Conservation (phyloP, 2,329 filamentous ascomycete genomes). For the Diaporthe amygdali region DNA sequence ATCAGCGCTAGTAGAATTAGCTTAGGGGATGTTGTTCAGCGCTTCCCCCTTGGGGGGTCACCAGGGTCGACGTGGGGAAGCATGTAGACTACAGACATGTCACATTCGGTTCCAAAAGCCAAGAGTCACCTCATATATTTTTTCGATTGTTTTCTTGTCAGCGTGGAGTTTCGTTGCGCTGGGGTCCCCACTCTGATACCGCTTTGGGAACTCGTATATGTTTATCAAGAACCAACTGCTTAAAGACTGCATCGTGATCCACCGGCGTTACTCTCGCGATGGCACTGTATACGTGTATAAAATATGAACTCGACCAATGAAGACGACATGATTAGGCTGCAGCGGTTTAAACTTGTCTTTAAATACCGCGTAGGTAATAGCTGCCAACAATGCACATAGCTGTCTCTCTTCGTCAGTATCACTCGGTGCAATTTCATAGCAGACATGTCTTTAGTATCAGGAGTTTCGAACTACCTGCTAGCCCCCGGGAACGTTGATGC, state of each 20-base stretch:
- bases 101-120: background rate
- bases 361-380: background rate
- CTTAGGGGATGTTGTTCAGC: background rate
- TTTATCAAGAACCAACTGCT: background rate
- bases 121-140: background rate
- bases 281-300: background rate
- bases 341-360: background rate
- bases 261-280: background rate
- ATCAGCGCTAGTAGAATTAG: too few relatives aligned
- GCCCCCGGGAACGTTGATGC: background rate
- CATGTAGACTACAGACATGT: background rate
- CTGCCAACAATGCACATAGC: background rate
- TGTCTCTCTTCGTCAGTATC: background rate
- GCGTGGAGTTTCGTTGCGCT: background rate
- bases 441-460: background rate
- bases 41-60: background rate
- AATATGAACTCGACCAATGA: background rate
- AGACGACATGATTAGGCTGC: background rate
- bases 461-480: background rate
- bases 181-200: background rate
- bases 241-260: background rate
- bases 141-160: background rate
- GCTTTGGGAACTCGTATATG: background rate
- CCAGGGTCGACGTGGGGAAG: background rate
- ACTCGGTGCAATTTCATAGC: background rate